Evolutionary conservation across 306 rosid species (phyloP).

Genomic region (Lithocarpus polystachyus): DNA sequence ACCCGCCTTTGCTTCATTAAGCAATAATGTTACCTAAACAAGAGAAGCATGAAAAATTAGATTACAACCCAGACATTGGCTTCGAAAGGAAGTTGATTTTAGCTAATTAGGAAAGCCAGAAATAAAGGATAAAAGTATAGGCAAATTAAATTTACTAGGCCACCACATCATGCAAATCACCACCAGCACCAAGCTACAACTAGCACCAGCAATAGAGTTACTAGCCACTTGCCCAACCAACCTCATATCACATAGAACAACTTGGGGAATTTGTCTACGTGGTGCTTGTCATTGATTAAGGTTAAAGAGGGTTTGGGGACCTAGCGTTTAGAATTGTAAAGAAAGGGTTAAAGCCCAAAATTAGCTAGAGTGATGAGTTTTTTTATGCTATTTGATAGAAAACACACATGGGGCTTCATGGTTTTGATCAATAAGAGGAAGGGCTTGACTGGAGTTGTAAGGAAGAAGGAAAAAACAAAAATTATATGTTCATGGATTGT

Average conservation of each 20-base stretch:
- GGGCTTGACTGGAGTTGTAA: no score
- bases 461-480: no score
- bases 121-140: neutral
- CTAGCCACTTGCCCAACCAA: neutral
- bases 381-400: no score
- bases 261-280: no score
- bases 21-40: conserved; percentile 66
- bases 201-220: neutral
- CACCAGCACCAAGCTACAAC: neutral
- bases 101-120: conserved; percentile 1
- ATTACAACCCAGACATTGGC: neutral
- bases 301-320: no score
- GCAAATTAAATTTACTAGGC: neutral
- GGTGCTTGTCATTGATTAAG: no score
- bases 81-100: neutral
- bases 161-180: neutral
- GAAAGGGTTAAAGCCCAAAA: no score
- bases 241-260: neutral
- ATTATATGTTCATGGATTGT: no score
- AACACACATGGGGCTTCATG: no score
- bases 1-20: conserved; percentile 88
- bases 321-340: no score
- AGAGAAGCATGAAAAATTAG: conserved; percentile 8
- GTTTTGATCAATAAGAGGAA: no score
- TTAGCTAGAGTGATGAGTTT: no score